Evolutionary conservation across 2,329 filamentous ascomycete genomes (phyloP).

Genomic region (Ambrosiella xylebori): DNA sequence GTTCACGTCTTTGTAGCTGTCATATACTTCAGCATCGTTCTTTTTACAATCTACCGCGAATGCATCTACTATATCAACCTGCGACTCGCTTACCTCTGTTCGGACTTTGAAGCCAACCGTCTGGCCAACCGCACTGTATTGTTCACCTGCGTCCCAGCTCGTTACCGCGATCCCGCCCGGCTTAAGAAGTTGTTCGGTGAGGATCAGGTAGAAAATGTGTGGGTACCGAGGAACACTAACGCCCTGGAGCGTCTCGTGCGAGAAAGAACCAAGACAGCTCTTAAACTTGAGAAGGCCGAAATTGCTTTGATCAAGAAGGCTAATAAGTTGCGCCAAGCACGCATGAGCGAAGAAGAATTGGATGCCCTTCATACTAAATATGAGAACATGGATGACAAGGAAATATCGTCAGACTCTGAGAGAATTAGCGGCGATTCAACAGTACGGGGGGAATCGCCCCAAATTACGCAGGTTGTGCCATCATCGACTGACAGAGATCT

Average conservation of each 20-base stretch:
- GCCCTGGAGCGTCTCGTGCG: constrained; percentile 62
- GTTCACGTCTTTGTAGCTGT: constrained; percentile 70
- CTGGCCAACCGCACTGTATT: constrained; percentile 84
- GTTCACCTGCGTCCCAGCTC: constrained; percentile 69
- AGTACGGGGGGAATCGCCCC: constrained; percentile 23
- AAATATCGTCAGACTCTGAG: neutral
- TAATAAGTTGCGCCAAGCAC: constrained; percentile 43
- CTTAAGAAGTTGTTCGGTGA: constrained; percentile 58
- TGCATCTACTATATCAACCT: constrained; percentile 86
- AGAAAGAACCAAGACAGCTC: constrained; percentile 55
- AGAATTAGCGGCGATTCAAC: constrained; percentile 40
- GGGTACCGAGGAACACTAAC: constrained; percentile 61
- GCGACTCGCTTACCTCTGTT: constrained; percentile 82
- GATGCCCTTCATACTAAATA: neutral
- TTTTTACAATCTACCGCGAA: constrained; percentile 80
- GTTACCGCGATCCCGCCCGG: constrained; percentile 57
- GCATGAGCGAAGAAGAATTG: constrained; percentile 10
- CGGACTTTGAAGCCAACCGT: constrained; percentile 63
- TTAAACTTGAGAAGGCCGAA: constrained; percentile 69
- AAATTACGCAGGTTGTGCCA: no score
- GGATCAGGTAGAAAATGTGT: constrained; percentile 60
- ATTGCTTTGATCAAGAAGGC: constrained; percentile 62
- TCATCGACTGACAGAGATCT: neutral
- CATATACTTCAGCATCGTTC: constrained; percentile 72
- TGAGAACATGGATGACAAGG: neutral